These are phyloP conservation scores for Zea luxurians DNA, from an alignment of 176 grass and related monocot species.

Conservation along the genomic window DNA sequence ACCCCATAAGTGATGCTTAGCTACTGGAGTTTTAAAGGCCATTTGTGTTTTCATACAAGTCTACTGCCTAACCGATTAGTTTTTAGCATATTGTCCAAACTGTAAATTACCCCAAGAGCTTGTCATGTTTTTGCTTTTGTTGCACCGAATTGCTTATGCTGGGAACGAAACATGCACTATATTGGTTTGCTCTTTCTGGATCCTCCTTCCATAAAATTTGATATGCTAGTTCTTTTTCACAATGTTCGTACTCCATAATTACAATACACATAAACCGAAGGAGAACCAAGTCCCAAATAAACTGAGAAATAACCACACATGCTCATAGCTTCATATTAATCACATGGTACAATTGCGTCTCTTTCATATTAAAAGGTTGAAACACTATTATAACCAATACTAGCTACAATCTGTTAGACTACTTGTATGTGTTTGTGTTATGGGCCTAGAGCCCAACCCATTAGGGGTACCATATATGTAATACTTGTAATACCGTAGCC, in stretches of 20 bases:
- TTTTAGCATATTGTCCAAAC: background rate
- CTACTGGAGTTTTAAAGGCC: slow-evolving; percentile 25
- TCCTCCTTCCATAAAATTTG: background rate
- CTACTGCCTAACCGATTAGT: background rate
- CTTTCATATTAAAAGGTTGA: background rate
- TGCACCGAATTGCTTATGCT: background rate
- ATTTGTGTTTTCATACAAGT: background rate
- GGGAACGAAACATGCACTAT: background rate
- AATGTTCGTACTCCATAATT: background rate
- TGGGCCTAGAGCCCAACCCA: no score
- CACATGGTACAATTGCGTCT: background rate
- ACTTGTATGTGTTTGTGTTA: no score
- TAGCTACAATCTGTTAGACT: background rate
- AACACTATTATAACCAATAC: background rate
- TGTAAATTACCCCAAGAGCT: slow-evolving; percentile 5
- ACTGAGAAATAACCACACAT: background rate
- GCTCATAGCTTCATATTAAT: background rate
- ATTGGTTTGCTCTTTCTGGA: slow-evolving; percentile 6
- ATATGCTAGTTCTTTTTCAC: background rate
- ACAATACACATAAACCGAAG: background rate
- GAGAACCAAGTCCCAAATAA: background rate
- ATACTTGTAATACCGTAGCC: no score
- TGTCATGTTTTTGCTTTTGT: slow-evolving; percentile 20
- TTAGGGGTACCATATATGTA: no score
- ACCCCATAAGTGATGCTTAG: slow-evolving; percentile 9